Conservation (phyloP, 1,284 basidiomycete genomes). For the Leucocoprinus gongylophorus region DNA sequence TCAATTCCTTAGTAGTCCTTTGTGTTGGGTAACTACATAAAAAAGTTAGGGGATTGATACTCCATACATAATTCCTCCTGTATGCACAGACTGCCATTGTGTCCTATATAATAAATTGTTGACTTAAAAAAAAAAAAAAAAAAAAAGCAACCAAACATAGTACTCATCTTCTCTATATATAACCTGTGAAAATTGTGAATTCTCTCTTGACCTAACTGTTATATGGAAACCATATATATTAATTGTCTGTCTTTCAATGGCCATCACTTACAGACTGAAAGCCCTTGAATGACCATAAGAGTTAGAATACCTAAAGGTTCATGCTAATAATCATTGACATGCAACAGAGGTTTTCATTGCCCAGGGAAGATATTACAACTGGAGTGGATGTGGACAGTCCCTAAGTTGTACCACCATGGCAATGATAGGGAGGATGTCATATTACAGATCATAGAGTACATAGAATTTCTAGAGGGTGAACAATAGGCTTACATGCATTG, state of each 20-base stretch:
- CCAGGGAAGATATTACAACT: neutral
- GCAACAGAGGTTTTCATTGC: neutral
- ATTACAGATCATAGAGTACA: too few relatives aligned
- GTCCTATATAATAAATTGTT: too few relatives aligned
- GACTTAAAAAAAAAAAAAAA: too few relatives aligned
- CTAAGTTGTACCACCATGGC: too few relatives aligned
- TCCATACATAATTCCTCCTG: too few relatives aligned
- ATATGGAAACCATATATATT: neutral
- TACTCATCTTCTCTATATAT: slow-evolving; percentile 10
- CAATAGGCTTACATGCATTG: slow-evolving; percentile 9
- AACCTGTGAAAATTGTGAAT: slow-evolving; percentile 10
- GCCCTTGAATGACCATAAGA: slow-evolving; percentile 10
- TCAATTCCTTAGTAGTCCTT: too few relatives aligned
- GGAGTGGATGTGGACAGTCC: too few relatives aligned
- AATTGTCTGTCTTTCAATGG: neutral
- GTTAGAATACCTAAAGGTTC: slow-evolving; percentile 7
- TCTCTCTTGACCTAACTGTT: slow-evolving; percentile 9
- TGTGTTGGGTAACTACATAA: too few relatives aligned
- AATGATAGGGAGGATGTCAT: too few relatives aligned
- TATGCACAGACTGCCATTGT: too few relatives aligned
- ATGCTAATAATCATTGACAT: neutral
- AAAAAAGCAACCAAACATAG: too few relatives aligned
- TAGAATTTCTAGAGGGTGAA: neutral
- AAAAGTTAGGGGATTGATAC: too few relatives aligned
- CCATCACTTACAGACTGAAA: slow-evolving; percentile 7